phyloP scores from a whole-genome alignment of 257 asterid species.

The Scutellaria baicalensis region DNA sequence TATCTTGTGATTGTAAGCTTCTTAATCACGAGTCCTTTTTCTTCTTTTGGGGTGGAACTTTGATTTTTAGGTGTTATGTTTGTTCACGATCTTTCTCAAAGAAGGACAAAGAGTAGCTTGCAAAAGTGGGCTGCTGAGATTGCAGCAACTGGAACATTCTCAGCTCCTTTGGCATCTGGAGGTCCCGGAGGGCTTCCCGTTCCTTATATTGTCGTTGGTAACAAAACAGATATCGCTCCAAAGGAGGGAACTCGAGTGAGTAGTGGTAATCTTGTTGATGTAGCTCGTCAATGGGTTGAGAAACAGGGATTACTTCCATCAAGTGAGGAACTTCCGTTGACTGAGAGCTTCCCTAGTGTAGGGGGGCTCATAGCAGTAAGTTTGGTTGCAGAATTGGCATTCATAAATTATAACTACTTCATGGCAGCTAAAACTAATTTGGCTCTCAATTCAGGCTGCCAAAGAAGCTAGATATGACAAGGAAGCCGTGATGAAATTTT shows the following conservation, averaged over 20 bases:
- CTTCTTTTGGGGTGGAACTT: conserved; percentile 12
- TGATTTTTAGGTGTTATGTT: conserved; percentile 67
- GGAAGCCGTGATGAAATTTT: conserved; percentile 84
- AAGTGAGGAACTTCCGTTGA: conserved; percentile 80
- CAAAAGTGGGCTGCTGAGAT: conserved; percentile 96
- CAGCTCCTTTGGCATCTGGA: conserved; percentile 87
- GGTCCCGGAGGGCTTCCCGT: conserved; percentile 99
- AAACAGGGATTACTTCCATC: conserved; percentile 92
- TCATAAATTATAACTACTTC: not conserved
- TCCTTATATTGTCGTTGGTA: conserved; percentile 84
- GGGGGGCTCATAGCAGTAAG: conserved; percentile 92
- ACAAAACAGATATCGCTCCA: conserved; percentile 80
- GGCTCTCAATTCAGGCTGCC: conserved; percentile 61
- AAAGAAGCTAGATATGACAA: conserved; percentile 93
- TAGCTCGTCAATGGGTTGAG: conserved; percentile 98
- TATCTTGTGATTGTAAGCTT: conserved; percentile 1
- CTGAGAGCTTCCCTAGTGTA: conserved; percentile 77
- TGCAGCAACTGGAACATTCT: conserved; percentile 78
- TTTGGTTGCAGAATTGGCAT: not conserved
- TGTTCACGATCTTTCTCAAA: conserved; percentile 93
- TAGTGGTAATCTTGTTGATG: conserved; percentile 96
- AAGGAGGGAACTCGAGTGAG: conserved; percentile 71
- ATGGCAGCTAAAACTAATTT: not conserved
- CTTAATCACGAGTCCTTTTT: conserved; percentile 8
- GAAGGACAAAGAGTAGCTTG: conserved; percentile 82